These are phyloP conservation scores for Claviceps sp. DNA, from an alignment of 2,329 filamentous ascomycete species.

Conservation along the genomic window DNA sequence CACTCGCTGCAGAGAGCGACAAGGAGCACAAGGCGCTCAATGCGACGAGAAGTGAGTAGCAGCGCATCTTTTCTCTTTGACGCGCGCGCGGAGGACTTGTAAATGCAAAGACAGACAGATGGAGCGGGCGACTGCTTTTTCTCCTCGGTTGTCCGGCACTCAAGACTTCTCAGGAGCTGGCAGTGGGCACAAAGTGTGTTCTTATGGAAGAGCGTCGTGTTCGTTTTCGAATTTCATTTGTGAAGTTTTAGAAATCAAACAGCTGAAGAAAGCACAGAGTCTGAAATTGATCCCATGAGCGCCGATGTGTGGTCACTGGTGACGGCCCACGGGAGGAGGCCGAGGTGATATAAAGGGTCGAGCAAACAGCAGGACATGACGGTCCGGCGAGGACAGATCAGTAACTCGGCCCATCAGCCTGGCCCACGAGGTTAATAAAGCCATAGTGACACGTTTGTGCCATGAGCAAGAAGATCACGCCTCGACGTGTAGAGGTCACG, in stretches of 20 bases:
- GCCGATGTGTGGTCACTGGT: background rate
- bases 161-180: background rate
- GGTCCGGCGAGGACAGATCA: background rate
- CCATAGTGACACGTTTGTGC: too few species aligned
- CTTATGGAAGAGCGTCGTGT: background rate
- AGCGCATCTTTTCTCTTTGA: background rate
- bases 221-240: background rate
- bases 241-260: background rate
- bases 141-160: background rate
- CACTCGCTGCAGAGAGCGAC: background rate
- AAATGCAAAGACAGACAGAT: too few species aligned
- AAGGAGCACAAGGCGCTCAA: background rate
- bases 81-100: background rate
- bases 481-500: too few species aligned
- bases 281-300: background rate
- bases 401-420: too few species aligned
- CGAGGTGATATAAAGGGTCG: background rate
- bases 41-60: background rate
- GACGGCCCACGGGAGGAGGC: background rate
- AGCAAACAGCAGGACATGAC: background rate
- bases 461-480: too few species aligned
- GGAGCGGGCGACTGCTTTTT: background rate
- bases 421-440: too few species aligned
- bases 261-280: background rate
- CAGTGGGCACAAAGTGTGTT: background rate